Evolutionary conservation across 768 basidiomycete species (phyloP), one percentile per base, ranked within the genome.

Genomic region (Pleurotus citrinopileatus): DNA sequence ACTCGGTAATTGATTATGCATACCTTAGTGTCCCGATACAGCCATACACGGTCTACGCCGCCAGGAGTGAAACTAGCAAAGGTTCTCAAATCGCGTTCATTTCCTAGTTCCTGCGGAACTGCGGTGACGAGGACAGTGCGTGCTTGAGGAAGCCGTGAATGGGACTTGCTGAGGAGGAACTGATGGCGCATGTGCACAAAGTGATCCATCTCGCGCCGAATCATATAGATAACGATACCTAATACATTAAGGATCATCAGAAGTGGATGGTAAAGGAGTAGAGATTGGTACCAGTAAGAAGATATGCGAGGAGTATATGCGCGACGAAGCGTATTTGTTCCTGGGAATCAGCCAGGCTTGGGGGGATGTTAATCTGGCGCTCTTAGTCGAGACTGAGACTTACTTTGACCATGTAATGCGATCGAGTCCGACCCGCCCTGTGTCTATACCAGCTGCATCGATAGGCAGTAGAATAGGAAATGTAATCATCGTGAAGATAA

Each of bases 61-160:
- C 87, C 87, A 1, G 87, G 87, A 2, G 88, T 77, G 59, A 84
- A 84, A 56, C 77, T 79, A 27, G 81, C 80, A 58, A 84, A 80
- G 34, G 75, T 77, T 19, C 72, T 66, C 10, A 82, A 65, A 29
- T 75, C 73, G 23, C 70, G 65, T 58, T 81, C 80, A 43, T 71
- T 75, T 10, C 72, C 75, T 20, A 81, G 65, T 52, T 81, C 76
- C 32, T 79, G 73, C 0, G 85, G 84, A 3, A 87, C 77, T 32
- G 80, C 77, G 0, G 84, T 85, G 54, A 89, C 75, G 48, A 89
- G 79, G 10, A 89, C 83, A 0, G 87, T 87, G 22, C 81, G 77
- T 1, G 86, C 84, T 68, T 86, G 85, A 6, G 86, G 78, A 9
- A 81, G 73, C 4, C 70, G 70, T 1, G 83, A 80, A 63, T 89